A percentile compares a stretch with the other conserved stretches of the same genome.
Conservation (phyloP, 2,329 filamentous ascomycete species). For the Hawksworthiomyces lignivorus region DNA sequence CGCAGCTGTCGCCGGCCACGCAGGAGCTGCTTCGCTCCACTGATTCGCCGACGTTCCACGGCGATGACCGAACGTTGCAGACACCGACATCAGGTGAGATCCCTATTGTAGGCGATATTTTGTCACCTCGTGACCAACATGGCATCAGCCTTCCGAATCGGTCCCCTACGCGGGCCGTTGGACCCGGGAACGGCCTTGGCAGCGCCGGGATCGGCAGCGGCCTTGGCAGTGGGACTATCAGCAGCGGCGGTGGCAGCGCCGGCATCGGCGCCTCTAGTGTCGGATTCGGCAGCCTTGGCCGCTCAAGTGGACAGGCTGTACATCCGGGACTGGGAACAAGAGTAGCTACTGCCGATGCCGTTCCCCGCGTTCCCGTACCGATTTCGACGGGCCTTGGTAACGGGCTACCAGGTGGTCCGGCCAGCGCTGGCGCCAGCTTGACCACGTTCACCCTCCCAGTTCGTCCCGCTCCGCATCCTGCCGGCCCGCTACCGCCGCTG, state of each 20-base stretch:
- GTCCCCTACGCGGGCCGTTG: conserved; percentile 37
- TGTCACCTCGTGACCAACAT: conserved; percentile 45
- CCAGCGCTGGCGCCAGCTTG: conserved; percentile 32
- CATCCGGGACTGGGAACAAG: conserved; percentile 49
- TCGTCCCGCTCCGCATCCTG: conserved; percentile 52
- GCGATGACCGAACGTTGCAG: conserved; percentile 39
- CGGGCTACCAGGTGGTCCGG: conserved; percentile 20
- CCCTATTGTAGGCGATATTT: conserved; percentile 53
- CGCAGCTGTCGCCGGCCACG: conserved; percentile 69
- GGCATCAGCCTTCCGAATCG: conserved; percentile 34
- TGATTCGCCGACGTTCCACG: conserved; percentile 49
- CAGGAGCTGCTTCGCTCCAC: conserved; percentile 63
- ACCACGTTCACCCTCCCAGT: conserved; percentile 57
- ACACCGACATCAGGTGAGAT: conserved; percentile 69
- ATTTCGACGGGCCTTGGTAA: conserved; percentile 14
- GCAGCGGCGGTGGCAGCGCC: conserved; percentile 1
- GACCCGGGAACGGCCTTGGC: conserved; percentile 26
- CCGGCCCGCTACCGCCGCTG: conserved; percentile 53
- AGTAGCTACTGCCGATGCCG: conserved; percentile 43
- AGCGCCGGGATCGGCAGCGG: conserved; percentile 3
- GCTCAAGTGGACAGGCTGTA: conserved; percentile 33
- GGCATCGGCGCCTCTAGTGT: conserved; percentile 7
- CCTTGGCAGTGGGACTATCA: conserved; percentile 2
- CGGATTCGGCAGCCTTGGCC: conserved; percentile 34
- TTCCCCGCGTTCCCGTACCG: conserved; percentile 38